Base-by-base conservation (phyloP, 805 yeast genomes). In the Candida awuae region DNA sequence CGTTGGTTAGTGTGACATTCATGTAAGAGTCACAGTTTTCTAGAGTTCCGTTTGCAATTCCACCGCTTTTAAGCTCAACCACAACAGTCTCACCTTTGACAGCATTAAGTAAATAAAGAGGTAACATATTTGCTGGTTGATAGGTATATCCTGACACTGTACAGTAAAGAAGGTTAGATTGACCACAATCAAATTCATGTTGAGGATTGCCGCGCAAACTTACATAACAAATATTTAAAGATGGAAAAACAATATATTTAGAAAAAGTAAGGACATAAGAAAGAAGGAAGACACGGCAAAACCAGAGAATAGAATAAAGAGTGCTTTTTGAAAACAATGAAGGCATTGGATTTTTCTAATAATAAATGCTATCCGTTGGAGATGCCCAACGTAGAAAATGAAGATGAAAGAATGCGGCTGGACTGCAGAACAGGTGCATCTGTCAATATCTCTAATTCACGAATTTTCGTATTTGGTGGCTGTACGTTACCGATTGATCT, bases 1-100 rank as follows among this genome's bases (percentile, higher is more conserved):
- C 97, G 46, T 87, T 79, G 25, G 70, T 70, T 38, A 92, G 68
- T 2, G 95, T 84, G 48, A 92, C 68, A 59, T 92, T 92, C 99
- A 92, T 92, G 87, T 94, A 84, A 29, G 85, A 79, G 59, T 92
- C 99, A 51, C 95, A 86, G 54, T 84, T 83, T 40, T 77, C 75
- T 43, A 92, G 67, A 41, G 73, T 74, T 36, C 99, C 99, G 53
- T 81, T 82, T 35, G 88, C 68, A 8, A 90, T 79, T 53, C 85
- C 96, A 25, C 97, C 96, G 41, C 82, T 79, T 60, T 92, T 92
- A 55, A 92, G 73, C 59, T 90, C 98, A 35, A 92, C 85, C 54
- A 82, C 71, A 53, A 92, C 72, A 28, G 87, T 83, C 54, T 84
- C 88, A 42, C 85, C 88, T 59, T 87, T 88, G 14, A 95, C 85